Base-by-base conservation (phyloP, 495 filamentous ascomycete genomes). In the Annulohypoxylon nitens region DNA sequence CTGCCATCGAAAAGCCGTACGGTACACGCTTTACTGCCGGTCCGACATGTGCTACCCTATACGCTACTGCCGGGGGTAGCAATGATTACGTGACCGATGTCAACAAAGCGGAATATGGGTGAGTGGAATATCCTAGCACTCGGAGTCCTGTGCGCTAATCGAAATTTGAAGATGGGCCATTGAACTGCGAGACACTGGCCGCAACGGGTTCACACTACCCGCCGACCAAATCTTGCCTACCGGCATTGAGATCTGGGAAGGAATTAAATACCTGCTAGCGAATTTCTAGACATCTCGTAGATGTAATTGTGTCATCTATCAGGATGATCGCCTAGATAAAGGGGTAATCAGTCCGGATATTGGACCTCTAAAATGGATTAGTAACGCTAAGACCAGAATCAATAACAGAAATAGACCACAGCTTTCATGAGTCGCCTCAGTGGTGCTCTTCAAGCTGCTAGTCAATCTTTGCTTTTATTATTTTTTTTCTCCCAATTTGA, bases 51-150 rank as follows among this genome's bases (percentile, higher is more conserved):
- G 59, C 75, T 12, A 90, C 87, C 4, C 83, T 91, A 61, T 91
- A 91, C 75, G 73, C 82, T 47, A 83, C 86, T 2, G 83, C 84
- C 0, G 89, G 89, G 2, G 77, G 78, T 61, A 85, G 81, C 39
- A 83, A 86, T 20, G 89, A 91, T 73, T 91, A 90, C 50, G 78
- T 86, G 10, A 82, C 82, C 20, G 86, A 87, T 43, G 81, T 88
- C 0, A 80, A 77, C 16, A 76, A 79, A 37, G 83, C 86, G 18
- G 84, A 88, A 61, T 88, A 83, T 30, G 81, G 72, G 77, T 79
- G 36, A 77, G 77, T 75, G 12, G 43, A 43, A 5, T 20, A 12
- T 20, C 16, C 18, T 48, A 11, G 2, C 8, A 12, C 18, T 37
- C 26, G 16, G 7, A 14, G 11, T 20, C 14, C 6, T 45, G 11